phyloP scores from a whole-genome alignment of 176 grass and related monocot genomes.

The Juncus inflexus region DNA sequence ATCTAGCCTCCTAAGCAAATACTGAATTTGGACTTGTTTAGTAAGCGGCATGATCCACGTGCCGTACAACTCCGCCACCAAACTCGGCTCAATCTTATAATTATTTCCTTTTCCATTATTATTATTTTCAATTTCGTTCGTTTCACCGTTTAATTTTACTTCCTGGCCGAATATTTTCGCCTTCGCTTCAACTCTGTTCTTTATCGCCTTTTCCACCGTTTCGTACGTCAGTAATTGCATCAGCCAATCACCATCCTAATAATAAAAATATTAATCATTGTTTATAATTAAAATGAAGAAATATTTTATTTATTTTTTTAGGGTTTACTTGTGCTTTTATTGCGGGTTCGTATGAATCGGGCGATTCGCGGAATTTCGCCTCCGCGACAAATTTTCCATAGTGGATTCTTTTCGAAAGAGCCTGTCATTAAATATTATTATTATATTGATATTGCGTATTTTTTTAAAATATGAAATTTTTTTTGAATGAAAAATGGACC shows the following conservation, averaged over 20 bases:
- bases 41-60: constrained; percentile 91
- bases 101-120: neutral
- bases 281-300: constrained; percentile 8
- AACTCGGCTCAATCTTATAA: constrained; percentile 65
- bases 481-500: constrained; percentile 36
- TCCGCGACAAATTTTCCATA: constrained; percentile 97
- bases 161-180: constrained; percentile 77
- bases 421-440: constrained; percentile 33
- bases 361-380: constrained; percentile 70
- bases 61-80: constrained; percentile 75
- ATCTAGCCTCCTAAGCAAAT: constrained; percentile 76
- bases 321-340: constrained; percentile 50
- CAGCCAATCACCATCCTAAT: constrained; percentile 51
- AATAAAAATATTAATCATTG: constrained; percentile 9
- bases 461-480: neutral
- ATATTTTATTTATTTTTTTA: neutral
- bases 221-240: constrained; percentile 74
- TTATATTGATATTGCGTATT: neutral
- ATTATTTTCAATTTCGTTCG: neutral
- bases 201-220: constrained; percentile 51
- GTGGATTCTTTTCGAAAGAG: constrained; percentile 96
- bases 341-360: constrained; percentile 56
- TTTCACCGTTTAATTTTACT: constrained; percentile 43
- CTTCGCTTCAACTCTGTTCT: constrained; percentile 62
- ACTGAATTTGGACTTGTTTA: constrained; percentile 76